phyloP scores from a whole-genome alignment of 306 rosid genomes.

The Begonia fuchsioides region DNA sequence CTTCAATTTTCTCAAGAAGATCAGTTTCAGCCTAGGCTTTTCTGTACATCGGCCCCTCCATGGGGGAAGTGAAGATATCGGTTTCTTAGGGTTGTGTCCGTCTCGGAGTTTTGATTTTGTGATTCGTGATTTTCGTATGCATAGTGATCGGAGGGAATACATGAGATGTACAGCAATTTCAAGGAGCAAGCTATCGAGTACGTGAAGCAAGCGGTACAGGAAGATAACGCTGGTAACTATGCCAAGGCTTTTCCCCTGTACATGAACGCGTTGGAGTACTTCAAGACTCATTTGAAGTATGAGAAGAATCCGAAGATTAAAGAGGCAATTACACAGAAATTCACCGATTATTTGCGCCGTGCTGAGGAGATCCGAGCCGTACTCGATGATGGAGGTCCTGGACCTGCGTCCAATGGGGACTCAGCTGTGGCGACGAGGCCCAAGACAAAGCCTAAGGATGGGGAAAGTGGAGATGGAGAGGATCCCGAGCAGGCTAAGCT shows the following conservation, averaged over 20 bases:
- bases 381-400: slow-evolving; percentile 69
- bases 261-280: slow-evolving; percentile 89
- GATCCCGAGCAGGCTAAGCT: slow-evolving; percentile 79
- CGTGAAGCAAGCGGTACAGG: slow-evolving; percentile 87
- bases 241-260: slow-evolving; percentile 87
- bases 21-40: neutral
- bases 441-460: slow-evolving; percentile 74
- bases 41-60: neutral
- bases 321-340: slow-evolving; percentile 83
- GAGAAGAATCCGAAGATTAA: slow-evolving; percentile 89
- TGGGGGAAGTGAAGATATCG: neutral
- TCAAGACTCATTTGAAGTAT: slow-evolving; percentile 80
- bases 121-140: neutral
- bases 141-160: neutral
- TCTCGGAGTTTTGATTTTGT: neutral
- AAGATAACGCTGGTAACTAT: slow-evolving; percentile 81
- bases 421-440: slow-evolving; percentile 74
- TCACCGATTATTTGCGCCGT: slow-evolving; percentile 77
- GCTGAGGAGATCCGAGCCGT: slow-evolving; percentile 93
- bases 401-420: slow-evolving; percentile 71
- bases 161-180: slow-evolving; percentile 80
- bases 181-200: slow-evolving; percentile 90
- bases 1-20: neutral
- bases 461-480: slow-evolving; percentile 65
- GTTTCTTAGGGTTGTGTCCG: neutral